These are phyloP conservation scores for Nemophila menziesii DNA, from an alignment of 257 asterid species.

Conservation along the genomic window DNA sequence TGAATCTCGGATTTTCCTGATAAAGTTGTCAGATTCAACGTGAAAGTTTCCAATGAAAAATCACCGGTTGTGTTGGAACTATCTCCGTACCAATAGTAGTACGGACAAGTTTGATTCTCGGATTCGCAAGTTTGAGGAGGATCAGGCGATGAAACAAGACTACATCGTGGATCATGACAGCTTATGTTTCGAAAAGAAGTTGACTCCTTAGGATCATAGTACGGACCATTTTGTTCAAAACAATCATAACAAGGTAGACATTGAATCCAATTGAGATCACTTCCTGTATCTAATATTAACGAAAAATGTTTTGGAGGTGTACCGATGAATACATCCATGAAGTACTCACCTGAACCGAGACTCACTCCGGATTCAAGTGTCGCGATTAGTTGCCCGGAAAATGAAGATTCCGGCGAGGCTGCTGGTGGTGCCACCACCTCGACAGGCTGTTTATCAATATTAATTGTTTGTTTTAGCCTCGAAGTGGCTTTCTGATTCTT, in stretches of 20 bases:
- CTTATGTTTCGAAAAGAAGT: constrained; percentile 38
- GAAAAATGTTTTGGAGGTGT: constrained; percentile 84
- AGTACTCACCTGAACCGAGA: constrained; percentile 60
- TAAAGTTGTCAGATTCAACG: constrained; percentile 54
- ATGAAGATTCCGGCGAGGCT: constrained; percentile 24
- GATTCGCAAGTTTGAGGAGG: constrained; percentile 44
- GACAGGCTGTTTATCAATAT: not conserved
- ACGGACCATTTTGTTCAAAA: constrained; percentile 71
- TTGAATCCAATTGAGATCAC: constrained; percentile 93
- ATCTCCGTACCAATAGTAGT: constrained; percentile 93
- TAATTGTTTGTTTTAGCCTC: constrained; percentile 24
- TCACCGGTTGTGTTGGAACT: constrained; percentile 88
- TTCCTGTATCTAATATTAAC: constrained; percentile 79
- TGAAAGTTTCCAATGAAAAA: constrained; percentile 66
- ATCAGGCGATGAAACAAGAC: constrained; percentile 64
- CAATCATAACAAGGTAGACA: constrained; percentile 84
- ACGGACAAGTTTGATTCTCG: constrained; percentile 54
- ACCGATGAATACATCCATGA: constrained; percentile 81
- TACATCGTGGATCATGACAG: constrained; percentile 64
- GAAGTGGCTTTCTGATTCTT: constrained; percentile 41
- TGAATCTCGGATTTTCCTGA: constrained; percentile 36
- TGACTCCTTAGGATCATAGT: constrained; percentile 49
- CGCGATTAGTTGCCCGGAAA: constrained; percentile 54
- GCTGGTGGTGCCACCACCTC: constrained; percentile 4
- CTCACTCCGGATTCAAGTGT: constrained; percentile 63